Evolutionary conservation across 2,329 filamentous ascomycete species (phyloP).

Genomic region (Pseudogymnoascus sp.): DNA sequence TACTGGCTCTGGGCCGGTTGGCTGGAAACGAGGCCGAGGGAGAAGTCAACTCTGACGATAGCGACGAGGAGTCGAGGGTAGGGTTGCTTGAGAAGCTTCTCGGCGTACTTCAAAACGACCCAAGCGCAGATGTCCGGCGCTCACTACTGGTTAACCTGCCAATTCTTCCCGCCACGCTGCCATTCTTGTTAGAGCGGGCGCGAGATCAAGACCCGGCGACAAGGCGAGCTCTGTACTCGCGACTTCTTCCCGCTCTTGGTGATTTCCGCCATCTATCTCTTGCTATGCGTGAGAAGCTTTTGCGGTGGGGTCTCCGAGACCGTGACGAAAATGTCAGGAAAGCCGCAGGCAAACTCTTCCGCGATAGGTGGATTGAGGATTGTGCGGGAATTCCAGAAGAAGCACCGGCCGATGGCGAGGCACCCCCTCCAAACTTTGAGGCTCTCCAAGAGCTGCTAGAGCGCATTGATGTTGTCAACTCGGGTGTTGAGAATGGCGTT

Average conservation of each 20-base stretch:
- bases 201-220: constrained; percentile 82
- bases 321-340: constrained; percentile 91
- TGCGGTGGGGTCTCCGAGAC: constrained; percentile 90
- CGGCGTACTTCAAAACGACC: constrained; percentile 86
- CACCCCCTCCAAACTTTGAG: constrained; percentile 64
- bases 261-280: constrained; percentile 92
- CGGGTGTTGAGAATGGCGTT: constrained; percentile 81
- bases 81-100: constrained; percentile 77
- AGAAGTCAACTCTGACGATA: constrained; percentile 62
- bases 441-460: constrained; percentile 85
- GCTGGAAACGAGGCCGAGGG: constrained; percentile 71
- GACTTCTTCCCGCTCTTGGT: constrained; percentile 77
- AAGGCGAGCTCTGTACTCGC: constrained; percentile 76
- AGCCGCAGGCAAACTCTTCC: constrained; percentile 81
- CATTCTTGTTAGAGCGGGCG: constrained; percentile 82
- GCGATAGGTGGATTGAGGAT: constrained; percentile 96
- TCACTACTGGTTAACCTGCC: constrained; percentile 87
- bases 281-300: constrained; percentile 88
- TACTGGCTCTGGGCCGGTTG: constrained; percentile 78
- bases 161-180: constrained; percentile 71
- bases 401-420: constrained; percentile 38
- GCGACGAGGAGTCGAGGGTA: constrained; percentile 58
- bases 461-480: constrained; percentile 87
- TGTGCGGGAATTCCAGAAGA: constrained; percentile 64
- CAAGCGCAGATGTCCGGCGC: constrained; percentile 85